phyloP scores from a whole-genome alignment of 1,284 basidiomycete genomes.

The Fomitopsis pinicola region DNA sequence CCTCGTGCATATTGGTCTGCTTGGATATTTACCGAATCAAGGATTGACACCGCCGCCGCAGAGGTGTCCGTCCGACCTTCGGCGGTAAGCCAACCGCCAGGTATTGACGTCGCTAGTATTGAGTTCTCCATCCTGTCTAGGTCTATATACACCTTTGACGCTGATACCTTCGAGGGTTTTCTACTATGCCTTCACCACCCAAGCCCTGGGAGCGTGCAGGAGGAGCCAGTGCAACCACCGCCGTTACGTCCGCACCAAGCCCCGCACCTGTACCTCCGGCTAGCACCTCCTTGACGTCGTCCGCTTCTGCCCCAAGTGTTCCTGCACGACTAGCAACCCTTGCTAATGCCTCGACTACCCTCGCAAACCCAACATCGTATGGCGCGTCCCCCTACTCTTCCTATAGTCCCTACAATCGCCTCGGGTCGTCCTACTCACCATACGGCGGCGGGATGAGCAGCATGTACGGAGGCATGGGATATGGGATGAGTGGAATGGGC shows the following conservation, averaged over 20 bases:
- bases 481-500: slow-evolving; percentile 13
- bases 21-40: too few relatives aligned
- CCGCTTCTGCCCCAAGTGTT: slow-evolving; percentile 24
- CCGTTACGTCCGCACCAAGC: slow-evolving; percentile 21
- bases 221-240: slow-evolving; percentile 31
- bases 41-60: too few relatives aligned
- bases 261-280: slow-evolving; percentile 13
- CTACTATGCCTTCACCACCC: slow-evolving; percentile 69
- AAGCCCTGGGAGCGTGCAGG: slow-evolving; percentile 80
- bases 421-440: slow-evolving; percentile 36
- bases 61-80: too few relatives aligned
- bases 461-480: slow-evolving; percentile 27
- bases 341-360: slow-evolving; percentile 12
- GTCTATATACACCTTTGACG: too few relatives aligned
- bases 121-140: too few relatives aligned
- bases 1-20: too few relatives aligned
- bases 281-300: slow-evolving; percentile 12
- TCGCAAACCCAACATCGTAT: slow-evolving; percentile 16
- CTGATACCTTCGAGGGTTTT: too few relatives aligned
- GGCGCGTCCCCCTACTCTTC: slow-evolving; percentile 36
- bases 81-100: too few relatives aligned
- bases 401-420: slow-evolving; percentile 41
- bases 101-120: too few relatives aligned
- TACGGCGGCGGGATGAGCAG: slow-evolving; percentile 39
- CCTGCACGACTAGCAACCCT: slow-evolving; percentile 41